Evolutionary conservation across 108 stramenopile genomes (phyloP), one percentile per base, ranked within the genome.

Genomic region (Fistulifera solaris): DNA sequence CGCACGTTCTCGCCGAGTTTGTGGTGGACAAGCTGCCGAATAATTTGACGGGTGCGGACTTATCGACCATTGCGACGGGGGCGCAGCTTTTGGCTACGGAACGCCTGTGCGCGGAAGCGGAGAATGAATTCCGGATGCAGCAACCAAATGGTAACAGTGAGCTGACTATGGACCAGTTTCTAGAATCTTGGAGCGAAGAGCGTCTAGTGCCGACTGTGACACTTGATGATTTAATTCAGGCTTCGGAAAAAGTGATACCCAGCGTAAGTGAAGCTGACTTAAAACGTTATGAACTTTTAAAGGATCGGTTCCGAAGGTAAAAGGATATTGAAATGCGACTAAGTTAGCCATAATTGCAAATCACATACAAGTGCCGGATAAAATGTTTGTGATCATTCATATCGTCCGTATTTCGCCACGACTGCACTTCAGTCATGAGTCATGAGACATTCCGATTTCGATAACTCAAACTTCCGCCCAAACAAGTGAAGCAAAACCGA

Each of bases 11-110:
- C 19, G 64, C 81, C 0, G 38, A 57, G 41, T 39, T 66, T 39
- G 78, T 94, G 19, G 87, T 85, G 50, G 67, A 75, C 8, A 62
- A 67, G 8, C 61, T 94, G 17, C 90, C 96, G 6, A 56, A 26
- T 74, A 73, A 82, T 18, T 70, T 96, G 24, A 94, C 89, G 41
- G 94, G 94, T 21, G 96, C 96, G 0, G 96, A 98, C 56, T 87
- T 98, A 48, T 89, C 94, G 15, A 83, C 87, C 15, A 76, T 96
- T 21, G 89, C 88, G 8, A 87, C 78, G 26, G 81, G 78, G 16
- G 95, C 95, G 38, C 61, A 94, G 7, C 75, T 82, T 64, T 63
- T 58, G 12, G 87, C 87, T 16, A 56, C 92, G 18, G 67, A 75
- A 40, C 71, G 94, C 46, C 53, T 89, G 14, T 89, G 92, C 50